A percentile compares a stretch with the other conserved stretches of the same genome.
phyloP scores from a whole-genome alignment of 352 stramenopile genomes.

The Globisporangium yorkense region DNA sequence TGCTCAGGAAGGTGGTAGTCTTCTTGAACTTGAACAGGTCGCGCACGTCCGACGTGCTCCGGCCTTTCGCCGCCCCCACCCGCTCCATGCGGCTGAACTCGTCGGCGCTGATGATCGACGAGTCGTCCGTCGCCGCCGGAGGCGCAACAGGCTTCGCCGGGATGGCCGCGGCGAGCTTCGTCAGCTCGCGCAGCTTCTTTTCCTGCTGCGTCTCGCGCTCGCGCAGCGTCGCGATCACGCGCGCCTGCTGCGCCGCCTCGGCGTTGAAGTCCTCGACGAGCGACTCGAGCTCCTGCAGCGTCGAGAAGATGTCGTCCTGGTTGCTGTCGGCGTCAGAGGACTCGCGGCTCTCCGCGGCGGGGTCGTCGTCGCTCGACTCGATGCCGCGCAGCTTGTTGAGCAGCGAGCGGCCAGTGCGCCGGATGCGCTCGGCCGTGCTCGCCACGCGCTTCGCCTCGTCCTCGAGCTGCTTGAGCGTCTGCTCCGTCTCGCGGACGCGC shows the following conservation, averaged over 20 bases:
- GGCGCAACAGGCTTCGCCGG: constrained; percentile 1
- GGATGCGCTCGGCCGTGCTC: constrained; percentile 6
- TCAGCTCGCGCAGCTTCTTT: constrained; percentile 25
- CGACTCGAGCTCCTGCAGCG: constrained; percentile 28
- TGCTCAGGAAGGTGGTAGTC: constrained; percentile 16
- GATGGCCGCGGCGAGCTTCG: constrained; percentile 14
- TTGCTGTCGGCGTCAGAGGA: constrained; percentile 7
- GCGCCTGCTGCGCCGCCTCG: constrained; percentile 41
- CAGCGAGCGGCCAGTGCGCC: constrained; percentile 10
- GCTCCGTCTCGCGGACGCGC: constrained; percentile 33
- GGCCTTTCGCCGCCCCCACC: constrained; percentile 17
- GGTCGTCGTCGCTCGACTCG: background rate
- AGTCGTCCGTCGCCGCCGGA: constrained; percentile 15
- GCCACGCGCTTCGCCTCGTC: constrained; percentile 8
- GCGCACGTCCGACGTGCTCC: constrained; percentile 36
- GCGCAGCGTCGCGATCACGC: constrained; percentile 29
- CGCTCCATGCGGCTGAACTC: constrained; percentile 17
- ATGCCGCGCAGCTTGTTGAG: constrained; percentile 18
- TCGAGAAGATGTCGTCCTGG: constrained; percentile 20
- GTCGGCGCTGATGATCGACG: constrained; percentile 8
- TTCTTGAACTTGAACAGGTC: constrained; percentile 39
- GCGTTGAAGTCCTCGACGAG: constrained; percentile 50
- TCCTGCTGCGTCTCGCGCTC: constrained; percentile 21
- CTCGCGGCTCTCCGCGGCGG: background rate
- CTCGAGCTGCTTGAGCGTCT: constrained; percentile 14